phyloP scores from a whole-genome alignment of 352 stramenopile genomes.

The Globisporangium uncinulatum region DNA sequence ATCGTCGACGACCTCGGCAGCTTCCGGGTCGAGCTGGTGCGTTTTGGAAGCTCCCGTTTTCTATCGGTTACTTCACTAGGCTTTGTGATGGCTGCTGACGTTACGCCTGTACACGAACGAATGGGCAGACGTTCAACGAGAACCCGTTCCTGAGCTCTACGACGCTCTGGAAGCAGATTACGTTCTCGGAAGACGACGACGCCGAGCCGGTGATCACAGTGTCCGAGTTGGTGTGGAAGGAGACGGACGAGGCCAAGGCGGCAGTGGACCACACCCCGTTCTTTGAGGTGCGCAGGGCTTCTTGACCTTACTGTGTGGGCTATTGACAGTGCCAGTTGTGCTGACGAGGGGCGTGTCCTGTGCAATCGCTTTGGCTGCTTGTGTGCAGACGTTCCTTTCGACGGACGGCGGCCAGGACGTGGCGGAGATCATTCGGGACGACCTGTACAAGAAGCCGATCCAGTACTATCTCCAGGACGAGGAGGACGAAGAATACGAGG shows the following conservation, averaged over 20 bases:
- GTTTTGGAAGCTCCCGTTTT: too few relatives aligned
- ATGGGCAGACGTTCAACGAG: slow-evolving; percentile 48
- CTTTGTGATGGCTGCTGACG: background rate
- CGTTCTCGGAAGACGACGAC: slow-evolving; percentile 50
- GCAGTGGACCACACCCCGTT: slow-evolving; percentile 38
- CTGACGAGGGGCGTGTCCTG: background rate
- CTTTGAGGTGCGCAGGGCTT: slow-evolving; percentile 31
- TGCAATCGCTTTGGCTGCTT: too few relatives aligned
- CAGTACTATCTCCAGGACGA: slow-evolving; percentile 44
- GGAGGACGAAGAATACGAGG: slow-evolving; percentile 36
- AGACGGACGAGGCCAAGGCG: slow-evolving; percentile 47
- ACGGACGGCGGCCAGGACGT: slow-evolving; percentile 52
- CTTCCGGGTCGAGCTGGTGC: slow-evolving; percentile 71
- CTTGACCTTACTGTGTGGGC: background rate
- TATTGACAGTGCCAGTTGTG: background rate
- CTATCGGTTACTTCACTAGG: too few relatives aligned
- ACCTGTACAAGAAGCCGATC: slow-evolving; percentile 71
- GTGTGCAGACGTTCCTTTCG: slow-evolving; percentile 46
- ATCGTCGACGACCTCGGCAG: slow-evolving; percentile 58
- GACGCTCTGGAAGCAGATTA: slow-evolving; percentile 67
- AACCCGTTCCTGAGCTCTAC: slow-evolving; percentile 56
- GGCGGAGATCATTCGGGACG: slow-evolving; percentile 76
- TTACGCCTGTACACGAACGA: background rate
- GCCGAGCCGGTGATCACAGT: slow-evolving; percentile 49
- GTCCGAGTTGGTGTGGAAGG: slow-evolving; percentile 56